These are phyloP conservation scores for Debaryomyces fabryi DNA, from an alignment of 1,139 yeast species.

Conservation along the genomic window DNA sequence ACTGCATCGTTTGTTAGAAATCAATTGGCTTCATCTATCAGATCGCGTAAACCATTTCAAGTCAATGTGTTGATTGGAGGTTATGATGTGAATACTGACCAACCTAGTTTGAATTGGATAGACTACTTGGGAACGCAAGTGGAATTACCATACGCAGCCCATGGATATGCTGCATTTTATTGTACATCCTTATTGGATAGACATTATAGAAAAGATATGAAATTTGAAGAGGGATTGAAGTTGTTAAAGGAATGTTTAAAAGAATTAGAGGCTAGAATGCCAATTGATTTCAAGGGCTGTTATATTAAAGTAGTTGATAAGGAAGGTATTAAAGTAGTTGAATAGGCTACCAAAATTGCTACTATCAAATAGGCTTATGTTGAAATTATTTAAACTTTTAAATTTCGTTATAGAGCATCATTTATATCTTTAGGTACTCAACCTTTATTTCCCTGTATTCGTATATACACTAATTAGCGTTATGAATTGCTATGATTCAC, in stretches of 20 bases:
- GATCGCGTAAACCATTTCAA: constrained; percentile 92
- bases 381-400: neutral
- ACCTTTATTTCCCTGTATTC: neutral
- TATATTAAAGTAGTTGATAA: constrained; percentile 76
- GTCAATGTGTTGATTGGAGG: constrained; percentile 90
- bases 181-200: constrained; percentile 88
- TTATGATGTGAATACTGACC: constrained; percentile 61
- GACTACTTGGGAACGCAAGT: constrained; percentile 94
- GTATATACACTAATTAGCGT: constrained; percentile 5
- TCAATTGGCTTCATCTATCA: constrained; percentile 81
- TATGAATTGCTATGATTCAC: constrained; percentile 3
- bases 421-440: neutral
- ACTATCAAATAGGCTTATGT: neutral
- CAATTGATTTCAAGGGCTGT: constrained; percentile 93
- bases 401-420: constrained; percentile 3
- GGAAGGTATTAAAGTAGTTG: constrained; percentile 56
- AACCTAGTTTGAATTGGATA: constrained; percentile 82
- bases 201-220: constrained; percentile 81
- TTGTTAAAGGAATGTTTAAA: constrained; percentile 72
- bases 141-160: constrained; percentile 92
- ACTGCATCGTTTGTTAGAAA: constrained; percentile 88
- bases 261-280: constrained; percentile 87
- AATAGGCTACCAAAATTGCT: constrained; percentile 1
- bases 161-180: constrained; percentile 96
- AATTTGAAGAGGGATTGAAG: constrained; percentile 75